A percentile compares a stretch with the other conserved stretches of the same genome.
Conservation (phyloP, 2,329 filamentous ascomycete genomes). For the Colletotrichum navitas region DNA sequence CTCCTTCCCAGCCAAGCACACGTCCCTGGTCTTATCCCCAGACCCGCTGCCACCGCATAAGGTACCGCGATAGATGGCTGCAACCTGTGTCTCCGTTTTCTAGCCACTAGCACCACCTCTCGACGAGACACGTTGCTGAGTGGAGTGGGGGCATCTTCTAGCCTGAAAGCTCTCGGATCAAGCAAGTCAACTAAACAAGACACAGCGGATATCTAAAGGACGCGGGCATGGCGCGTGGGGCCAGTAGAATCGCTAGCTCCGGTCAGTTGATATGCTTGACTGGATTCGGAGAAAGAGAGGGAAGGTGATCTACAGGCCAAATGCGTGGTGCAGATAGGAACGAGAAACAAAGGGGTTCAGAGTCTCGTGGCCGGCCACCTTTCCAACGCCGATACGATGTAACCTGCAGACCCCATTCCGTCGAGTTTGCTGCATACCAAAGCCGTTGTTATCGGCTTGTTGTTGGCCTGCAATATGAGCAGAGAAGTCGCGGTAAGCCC, state of each 20-base stretch:
- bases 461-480: background rate
- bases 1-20: background rate
- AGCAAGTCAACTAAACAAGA: conserved; percentile 14
- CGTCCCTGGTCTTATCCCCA: background rate
- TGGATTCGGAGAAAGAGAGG: background rate
- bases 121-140: conserved; percentile 20
- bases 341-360: conserved; percentile 26
- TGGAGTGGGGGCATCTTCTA: conserved; percentile 2
- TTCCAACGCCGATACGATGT: conserved; percentile 6
- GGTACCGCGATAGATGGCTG: conserved; percentile 3
- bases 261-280: background rate
- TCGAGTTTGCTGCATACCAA: background rate
- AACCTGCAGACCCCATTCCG: background rate
- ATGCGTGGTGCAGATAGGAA: background rate
- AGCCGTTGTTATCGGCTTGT: background rate
- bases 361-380: conserved; percentile 1
- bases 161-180: background rate
- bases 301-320: background rate
- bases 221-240: conserved; percentile 3
- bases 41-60: background rate
- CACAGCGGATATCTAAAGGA: background rate
- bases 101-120: conserved; percentile 1
- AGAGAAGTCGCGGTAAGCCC: background rate
- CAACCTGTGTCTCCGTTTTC: background rate
- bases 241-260: background rate